These are phyloP conservation scores for Fomes fomentarius DNA, from an alignment of 1,284 basidiomycete species.

Conservation along the genomic window DNA sequence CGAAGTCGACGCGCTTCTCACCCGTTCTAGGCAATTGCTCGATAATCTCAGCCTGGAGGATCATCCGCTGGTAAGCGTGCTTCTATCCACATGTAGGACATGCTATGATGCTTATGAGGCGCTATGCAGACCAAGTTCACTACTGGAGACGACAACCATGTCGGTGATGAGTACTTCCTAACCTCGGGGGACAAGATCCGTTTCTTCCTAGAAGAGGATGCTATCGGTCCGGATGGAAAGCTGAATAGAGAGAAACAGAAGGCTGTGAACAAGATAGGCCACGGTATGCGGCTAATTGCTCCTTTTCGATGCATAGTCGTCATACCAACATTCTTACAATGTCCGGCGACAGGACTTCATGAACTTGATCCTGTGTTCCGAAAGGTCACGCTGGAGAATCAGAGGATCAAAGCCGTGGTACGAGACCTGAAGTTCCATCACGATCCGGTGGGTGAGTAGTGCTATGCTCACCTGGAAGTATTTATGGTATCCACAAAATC, in stretches of 20 bases:
- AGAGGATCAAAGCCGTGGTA: conserved; percentile 66
- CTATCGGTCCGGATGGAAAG: conserved; percentile 63
- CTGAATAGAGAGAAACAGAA: conserved; percentile 79
- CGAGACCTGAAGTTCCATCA: conserved; percentile 78
- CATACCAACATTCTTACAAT: too few species aligned
- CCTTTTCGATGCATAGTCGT: too few species aligned
- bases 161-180: conserved; percentile 94
- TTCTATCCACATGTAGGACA: background rate
- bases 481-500: too few species aligned
- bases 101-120: background rate
- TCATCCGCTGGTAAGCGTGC: conserved; percentile 78
- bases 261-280: conserved; percentile 85
- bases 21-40: conserved; percentile 74
- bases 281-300: conserved; percentile 64
- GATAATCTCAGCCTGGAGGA: conserved; percentile 74
- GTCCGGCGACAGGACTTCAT: conserved; percentile 78
- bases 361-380: conserved; percentile 84
- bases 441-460: conserved; percentile 73
- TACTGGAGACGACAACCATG: conserved; percentile 75
- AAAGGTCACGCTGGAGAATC: conserved; percentile 77
- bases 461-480: too few species aligned
- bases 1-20: conserved; percentile 66
- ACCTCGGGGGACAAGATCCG: conserved; percentile 91
- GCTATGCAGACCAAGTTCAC: conserved; percentile 87
- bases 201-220: conserved; percentile 87